Evolutionary conservation across 1,284 basidiomycete genomes (phyloP), one percentile per base, ranked within the genome.

Genomic region (Ganoderma lucidum): DNA sequence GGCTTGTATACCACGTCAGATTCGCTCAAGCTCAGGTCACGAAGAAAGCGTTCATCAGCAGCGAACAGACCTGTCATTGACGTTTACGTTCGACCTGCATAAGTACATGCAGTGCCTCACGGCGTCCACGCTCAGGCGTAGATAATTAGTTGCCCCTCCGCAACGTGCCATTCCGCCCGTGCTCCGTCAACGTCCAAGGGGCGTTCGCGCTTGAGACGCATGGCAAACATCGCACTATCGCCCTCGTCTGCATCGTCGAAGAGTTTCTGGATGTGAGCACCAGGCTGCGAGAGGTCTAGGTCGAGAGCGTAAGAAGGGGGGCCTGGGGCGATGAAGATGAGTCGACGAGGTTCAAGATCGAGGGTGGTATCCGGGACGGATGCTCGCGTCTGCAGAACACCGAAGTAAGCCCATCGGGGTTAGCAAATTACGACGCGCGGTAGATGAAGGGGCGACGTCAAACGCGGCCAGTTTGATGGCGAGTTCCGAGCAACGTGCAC

Each of bases 111-210:
- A 35, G 35, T 35, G 3, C 8, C 8, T 35, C 10, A 51, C 23
- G 23, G 23, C 28, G n/a, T 53, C 48, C 37, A 42, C 15, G 15
- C 32, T 71, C 75, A 87, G 17, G 78, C 82, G 41, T 77, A 75
- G 0, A 88, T 66, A 9, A 87, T 75, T 61, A 93, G 76, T 64
- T 79, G 71, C 30, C 81, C 81, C 65, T 90, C 86, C 4, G 78
- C 83, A 35, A 91, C 83, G 35, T 81, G 81, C 91, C 91, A 93
- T 76, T 92, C 89, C 5, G 90, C 90, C 55, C 77, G 81, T 2
- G 90, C 90, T 2, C 73, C 78, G 28, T 91, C 89, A 0, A 92
- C 86, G 68, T 90, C 83, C 37, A 93, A 83, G 37, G 84, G 81
- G 17, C 87, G 82, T 71, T 86, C 83, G 39, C 86, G 83, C 74